phyloP scores from a whole-genome alignment of 306 rosid genomes.

The Astragalus glycyphyllos region DNA sequence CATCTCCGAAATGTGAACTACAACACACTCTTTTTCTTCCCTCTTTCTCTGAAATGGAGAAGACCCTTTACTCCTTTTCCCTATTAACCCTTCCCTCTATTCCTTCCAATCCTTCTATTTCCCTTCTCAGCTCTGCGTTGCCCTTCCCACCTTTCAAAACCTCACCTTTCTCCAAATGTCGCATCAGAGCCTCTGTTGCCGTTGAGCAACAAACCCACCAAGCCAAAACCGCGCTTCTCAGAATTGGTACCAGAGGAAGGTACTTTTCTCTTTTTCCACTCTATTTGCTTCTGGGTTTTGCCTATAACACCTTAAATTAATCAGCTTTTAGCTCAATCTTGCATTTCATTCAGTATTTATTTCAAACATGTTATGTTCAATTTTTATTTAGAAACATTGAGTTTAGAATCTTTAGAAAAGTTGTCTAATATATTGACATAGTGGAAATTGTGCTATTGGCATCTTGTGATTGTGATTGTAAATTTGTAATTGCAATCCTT shows the following conservation, averaged over 20 bases:
- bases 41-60: constrained; percentile 32
- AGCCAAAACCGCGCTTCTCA: constrained; percentile 63
- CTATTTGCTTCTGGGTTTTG: background rate
- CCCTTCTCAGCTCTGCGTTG: constrained; percentile 31
- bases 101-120: constrained; percentile 13
- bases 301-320: background rate
- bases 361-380: constrained; percentile 9
- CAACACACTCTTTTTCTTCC: constrained; percentile 4
- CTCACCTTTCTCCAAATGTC: constrained; percentile 43
- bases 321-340: constrained; percentile 17
- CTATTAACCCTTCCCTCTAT: constrained; percentile 6
- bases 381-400: background rate
- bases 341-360: background rate
- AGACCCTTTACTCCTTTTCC: constrained; percentile 27
- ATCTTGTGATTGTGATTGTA: constrained; percentile 17
- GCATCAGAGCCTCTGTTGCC: constrained; percentile 69
- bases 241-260: constrained; percentile 96
- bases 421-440: background rate
- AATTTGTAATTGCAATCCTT: background rate
- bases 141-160: constrained; percentile 55
- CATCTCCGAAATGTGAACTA: background rate
- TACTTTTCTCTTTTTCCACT: constrained; percentile 28
- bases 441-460: background rate
- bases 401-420: background rate
- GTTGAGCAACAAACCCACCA: constrained; percentile 68